Percentiles rank a stretch among this genome's conserved stretches.
phyloP scores from a whole-genome alignment of 2,329 filamentous ascomycete species.

The Thelonectria blattea region DNA sequence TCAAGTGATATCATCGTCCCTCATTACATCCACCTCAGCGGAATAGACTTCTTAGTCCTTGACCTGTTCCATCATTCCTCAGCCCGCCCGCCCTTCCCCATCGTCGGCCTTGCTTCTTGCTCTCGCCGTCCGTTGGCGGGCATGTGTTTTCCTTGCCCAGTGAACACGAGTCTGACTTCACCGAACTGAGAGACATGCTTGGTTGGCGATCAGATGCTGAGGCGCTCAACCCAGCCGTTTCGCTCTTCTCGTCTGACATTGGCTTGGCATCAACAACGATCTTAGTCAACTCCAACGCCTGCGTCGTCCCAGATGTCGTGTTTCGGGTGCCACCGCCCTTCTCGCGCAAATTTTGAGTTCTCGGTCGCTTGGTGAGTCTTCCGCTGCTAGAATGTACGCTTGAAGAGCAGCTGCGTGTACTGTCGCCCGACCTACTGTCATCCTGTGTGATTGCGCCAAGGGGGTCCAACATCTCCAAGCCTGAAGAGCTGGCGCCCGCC shows the following conservation, averaged over 20 bases:
- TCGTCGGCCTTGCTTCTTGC: constrained; percentile 41
- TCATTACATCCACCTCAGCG: constrained; percentile 36
- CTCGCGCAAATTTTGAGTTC: constrained; percentile 14
- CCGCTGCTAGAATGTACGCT: constrained; percentile 21
- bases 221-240: neutral
- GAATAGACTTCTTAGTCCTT: constrained; percentile 52
- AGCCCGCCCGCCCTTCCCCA: constrained; percentile 46
- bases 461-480: constrained; percentile 1
- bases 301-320: constrained; percentile 7
- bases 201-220: constrained; percentile 16
- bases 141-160: constrained; percentile 24
- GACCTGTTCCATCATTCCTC: constrained; percentile 47
- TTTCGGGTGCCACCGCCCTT: constrained; percentile 1
- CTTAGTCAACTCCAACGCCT: constrained; percentile 15
- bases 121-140: neutral
- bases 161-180: constrained; percentile 9
- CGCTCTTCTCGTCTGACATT: neutral
- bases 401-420: constrained; percentile 8
- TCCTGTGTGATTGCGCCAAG: neutral
- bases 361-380: constrained; percentile 18
- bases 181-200: constrained; percentile 11
- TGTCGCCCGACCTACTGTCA: constrained; percentile 26
- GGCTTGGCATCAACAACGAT: constrained; percentile 2
- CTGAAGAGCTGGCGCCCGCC: constrained; percentile 59
- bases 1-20: neutral